A percentile compares a stretch with the other conserved stretches of the same genome.
Conservation (phyloP, 257 asterid genomes). For the Solanum raphanifolium region DNA sequence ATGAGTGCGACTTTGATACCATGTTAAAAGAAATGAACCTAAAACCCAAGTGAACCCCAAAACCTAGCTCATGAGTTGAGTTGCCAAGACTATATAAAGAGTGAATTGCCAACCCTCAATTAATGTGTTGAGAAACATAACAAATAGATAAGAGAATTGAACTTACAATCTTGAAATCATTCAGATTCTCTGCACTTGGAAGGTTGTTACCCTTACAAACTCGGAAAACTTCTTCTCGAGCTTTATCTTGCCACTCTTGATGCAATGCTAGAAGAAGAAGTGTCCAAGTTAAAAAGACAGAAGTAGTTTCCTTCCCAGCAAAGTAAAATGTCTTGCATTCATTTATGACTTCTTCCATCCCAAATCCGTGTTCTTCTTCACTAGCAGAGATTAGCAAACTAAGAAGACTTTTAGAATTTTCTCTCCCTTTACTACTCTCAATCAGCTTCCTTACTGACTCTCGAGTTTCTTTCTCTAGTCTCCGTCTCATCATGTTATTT, state of each 20-base stretch:
- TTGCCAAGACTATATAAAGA: neutral
- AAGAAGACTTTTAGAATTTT: constrained; percentile 19
- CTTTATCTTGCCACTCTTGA: constrained; percentile 60
- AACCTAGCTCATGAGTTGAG: neutral
- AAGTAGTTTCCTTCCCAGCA: constrained; percentile 73
- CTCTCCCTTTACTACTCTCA: constrained; percentile 2
- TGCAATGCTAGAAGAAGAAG: constrained; percentile 55
- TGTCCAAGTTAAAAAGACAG: constrained; percentile 55
- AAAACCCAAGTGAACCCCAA: neutral
- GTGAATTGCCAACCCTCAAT: neutral
- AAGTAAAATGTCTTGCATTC: constrained; percentile 80
- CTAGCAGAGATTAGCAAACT: constrained; percentile 16
- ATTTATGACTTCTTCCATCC: constrained; percentile 38
- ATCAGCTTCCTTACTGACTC: constrained; percentile 18
- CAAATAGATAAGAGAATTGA: neutral
- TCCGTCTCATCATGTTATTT: constrained; percentile 26
- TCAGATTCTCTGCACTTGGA: constrained; percentile 22
- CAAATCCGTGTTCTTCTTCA: constrained; percentile 40
- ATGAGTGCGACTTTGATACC: neutral
- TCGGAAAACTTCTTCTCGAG: constrained; percentile 43
- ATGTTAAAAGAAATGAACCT: neutral
- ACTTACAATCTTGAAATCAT: constrained; percentile 23
- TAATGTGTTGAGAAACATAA: neutral
- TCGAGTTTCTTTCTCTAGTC: constrained; percentile 31
- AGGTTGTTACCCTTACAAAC: constrained; percentile 11